Conservation (phyloP, 2,329 filamentous ascomycete genomes). For the Xylariaceae sp. region DNA sequence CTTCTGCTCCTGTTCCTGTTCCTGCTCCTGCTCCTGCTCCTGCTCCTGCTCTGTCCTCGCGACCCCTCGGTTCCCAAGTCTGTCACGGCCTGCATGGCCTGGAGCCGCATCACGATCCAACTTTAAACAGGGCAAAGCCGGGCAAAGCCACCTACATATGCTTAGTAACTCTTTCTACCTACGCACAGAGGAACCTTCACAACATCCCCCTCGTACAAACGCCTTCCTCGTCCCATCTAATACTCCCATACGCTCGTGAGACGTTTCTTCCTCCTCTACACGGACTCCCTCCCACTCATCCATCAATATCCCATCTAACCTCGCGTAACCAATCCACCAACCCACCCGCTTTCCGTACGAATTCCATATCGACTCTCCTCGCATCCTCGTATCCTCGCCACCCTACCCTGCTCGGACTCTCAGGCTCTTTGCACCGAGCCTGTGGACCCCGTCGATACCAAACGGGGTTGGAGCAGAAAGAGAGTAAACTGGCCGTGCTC, state of each 20-base stretch:
- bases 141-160: background rate
- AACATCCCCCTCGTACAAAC: conserved; percentile 15
- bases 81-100: conserved; percentile 1
- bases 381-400: conserved; percentile 7
- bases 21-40: background rate
- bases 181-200: background rate
- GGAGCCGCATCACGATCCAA: conserved; percentile 15
- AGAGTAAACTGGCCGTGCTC: conserved; percentile 57
- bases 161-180: background rate
- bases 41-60: conserved; percentile 19
- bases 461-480: conserved; percentile 29
- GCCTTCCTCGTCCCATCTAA: conserved; percentile 16
- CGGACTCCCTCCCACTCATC: conserved; percentile 18
- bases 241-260: conserved; percentile 3
- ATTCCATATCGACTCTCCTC: conserved; percentile 9
- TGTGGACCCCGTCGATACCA: conserved; percentile 26
- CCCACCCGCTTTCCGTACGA: conserved; percentile 7
- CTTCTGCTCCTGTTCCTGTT: no score
- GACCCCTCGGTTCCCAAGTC: conserved; percentile 15
- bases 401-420: conserved; percentile 6
- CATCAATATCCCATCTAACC: conserved; percentile 4
- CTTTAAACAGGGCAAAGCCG: conserved; percentile 13
- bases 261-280: conserved; percentile 13
- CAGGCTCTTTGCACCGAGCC: conserved; percentile 3
- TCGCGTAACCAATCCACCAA: conserved; percentile 16